Conservation (phyloP, 164 flowering plant species). For the Tetracentron sinense region DNA sequence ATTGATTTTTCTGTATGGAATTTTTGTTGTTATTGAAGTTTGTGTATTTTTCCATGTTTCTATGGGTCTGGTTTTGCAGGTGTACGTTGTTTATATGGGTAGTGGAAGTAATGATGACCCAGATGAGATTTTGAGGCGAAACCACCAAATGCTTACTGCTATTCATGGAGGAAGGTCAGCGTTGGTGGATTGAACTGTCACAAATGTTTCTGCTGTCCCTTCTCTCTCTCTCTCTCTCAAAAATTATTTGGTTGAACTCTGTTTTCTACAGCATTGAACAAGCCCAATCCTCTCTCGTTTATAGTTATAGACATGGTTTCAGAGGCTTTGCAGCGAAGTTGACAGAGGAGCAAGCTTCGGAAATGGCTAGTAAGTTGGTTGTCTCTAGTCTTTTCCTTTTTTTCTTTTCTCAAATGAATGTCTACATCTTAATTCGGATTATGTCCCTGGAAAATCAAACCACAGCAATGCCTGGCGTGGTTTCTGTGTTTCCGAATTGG, state of each 20-base stretch:
- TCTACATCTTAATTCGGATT: slow-evolving; percentile 4
- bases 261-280: slow-evolving; percentile 37
- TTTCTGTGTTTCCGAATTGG: slow-evolving; percentile 67
- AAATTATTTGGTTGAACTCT: background rate
- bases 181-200: background rate
- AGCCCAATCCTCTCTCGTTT: slow-evolving; percentile 64
- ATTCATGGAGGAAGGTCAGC: slow-evolving; percentile 63
- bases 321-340: slow-evolving; percentile 79
- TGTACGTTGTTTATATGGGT: slow-evolving; percentile 79
- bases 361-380: slow-evolving; percentile 43
- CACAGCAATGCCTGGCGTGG: slow-evolving; percentile 75
- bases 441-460: background rate
- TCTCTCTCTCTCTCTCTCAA: background rate
- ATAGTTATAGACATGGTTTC: slow-evolving; percentile 69
- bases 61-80: slow-evolving; percentile 30
- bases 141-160: slow-evolving; percentile 54
- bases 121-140: slow-evolving; percentile 41
- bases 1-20: background rate
- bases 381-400: background rate
- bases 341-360: slow-evolving; percentile 53
- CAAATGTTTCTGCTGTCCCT: background rate
- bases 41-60: background rate
- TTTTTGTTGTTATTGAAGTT: background rate
- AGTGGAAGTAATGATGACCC: slow-evolving; percentile 35
- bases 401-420: background rate